Evolutionary conservation across 768 basidiomycete species (phyloP), one percentile per base, ranked within the genome.

Genomic region (Saitozyma sp.): DNA sequence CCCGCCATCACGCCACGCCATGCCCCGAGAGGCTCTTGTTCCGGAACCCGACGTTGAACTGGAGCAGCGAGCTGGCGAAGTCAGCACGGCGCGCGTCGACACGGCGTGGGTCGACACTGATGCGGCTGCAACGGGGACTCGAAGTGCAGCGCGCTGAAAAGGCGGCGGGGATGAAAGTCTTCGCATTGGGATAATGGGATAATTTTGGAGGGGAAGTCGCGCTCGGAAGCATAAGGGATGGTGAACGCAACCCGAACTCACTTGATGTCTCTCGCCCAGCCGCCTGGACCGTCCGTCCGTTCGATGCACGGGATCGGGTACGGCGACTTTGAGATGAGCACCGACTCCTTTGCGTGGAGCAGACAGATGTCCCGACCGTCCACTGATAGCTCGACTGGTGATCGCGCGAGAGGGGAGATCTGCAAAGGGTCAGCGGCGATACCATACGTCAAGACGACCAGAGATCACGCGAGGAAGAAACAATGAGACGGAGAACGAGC

Each of bases 221-320:
- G 29, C 16, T 20, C 9, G 29, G 13, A 46, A 2, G 29, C 29
- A 2, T 5, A 29, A 29, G 5, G 29, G 29, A 29, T 5, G 29
- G 29, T 29, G 29, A 2, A 29, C 29, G 29, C 29, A 29, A 29
- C 29, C 9, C 9, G 20, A 17, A 63, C 76, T 60, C 64, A 78
- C 75, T 79, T 95, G 79, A 96, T 96, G 74, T 96, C 93, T 59
- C 90, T 84, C n/a, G 94, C 92, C 93, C 93, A 96, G 70, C 92
- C 92, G 74, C 92, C 90, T 70, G 91, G 90, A 73, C 88, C 37
- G 87, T 70, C 79, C 20, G 65, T 59, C 40, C 73, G 55, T 56
- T 70, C 92, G 75, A 96, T 90, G 78, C 93, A 97, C 0, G 94
- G 94, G 9, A 97, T 91, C 10, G 93, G 92, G 76, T 86, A 91